These are phyloP conservation scores for Debaryomyces nepalensis DNA, from an alignment of 1,139 yeast species.

Conservation along the genomic window DNA sequence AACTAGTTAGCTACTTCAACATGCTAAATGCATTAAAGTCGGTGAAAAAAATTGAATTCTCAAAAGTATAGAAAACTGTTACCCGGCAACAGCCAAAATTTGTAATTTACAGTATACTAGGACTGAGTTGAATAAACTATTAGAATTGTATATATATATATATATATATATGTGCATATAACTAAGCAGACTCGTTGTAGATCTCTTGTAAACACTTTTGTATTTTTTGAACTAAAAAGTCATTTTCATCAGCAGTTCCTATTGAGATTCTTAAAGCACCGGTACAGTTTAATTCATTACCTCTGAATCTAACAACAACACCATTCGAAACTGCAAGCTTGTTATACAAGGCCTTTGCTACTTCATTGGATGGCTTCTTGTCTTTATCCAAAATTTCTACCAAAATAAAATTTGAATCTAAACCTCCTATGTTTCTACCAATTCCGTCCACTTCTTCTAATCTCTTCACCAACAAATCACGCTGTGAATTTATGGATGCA, in stretches of 20 bases:
- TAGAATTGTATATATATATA: background rate
- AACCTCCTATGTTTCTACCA: constrained; percentile 82
- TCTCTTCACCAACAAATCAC: constrained; percentile 54
- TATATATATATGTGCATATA: background rate
- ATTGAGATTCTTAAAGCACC: constrained; percentile 88
- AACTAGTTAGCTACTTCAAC: background rate
- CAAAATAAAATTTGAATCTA: constrained; percentile 83
- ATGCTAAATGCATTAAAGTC: background rate
- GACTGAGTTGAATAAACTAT: too few species aligned
- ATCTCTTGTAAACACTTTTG: constrained; percentile 23
- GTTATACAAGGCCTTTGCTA: constrained; percentile 70
- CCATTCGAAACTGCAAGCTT: constrained; percentile 70
- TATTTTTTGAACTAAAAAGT: constrained; percentile 56
- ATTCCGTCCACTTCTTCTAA: constrained; percentile 62
- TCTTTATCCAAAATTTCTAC: constrained; percentile 66
- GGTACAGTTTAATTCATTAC: constrained; percentile 82
- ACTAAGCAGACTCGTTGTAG: background rate
- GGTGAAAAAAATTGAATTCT: constrained; percentile 10
- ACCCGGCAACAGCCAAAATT: constrained; percentile 4
- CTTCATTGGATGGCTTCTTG: constrained; percentile 68
- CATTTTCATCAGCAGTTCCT: constrained; percentile 81
- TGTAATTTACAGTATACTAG: background rate
- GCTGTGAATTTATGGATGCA: constrained; percentile 54
- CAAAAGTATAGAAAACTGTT: constrained; percentile 1
- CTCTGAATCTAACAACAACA: constrained; percentile 90